Evolutionary conservation across 768 basidiomycete genomes (phyloP), one percentile per base, ranked within the genome.

Genomic region (Phlebiopsis gigantea): DNA sequence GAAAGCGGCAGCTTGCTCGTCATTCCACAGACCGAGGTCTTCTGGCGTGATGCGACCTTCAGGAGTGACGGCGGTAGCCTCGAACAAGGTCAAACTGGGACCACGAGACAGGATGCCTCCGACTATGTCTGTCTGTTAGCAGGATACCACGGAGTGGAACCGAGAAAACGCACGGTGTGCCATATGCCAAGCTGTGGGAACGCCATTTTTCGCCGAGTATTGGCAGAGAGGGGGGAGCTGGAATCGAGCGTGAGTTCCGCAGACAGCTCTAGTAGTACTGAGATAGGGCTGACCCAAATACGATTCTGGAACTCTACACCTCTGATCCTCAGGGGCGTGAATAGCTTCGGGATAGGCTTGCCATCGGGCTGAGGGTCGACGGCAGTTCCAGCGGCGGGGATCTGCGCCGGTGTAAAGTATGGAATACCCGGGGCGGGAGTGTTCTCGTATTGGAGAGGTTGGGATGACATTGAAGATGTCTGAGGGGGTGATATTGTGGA

Each of bases 1-100:
- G 25, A 28, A 34, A 26, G 44, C 54, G 25, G 54, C 42, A 26
- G 44, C 44, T 17, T 39, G 34, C 34, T 73, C 72, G 57, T 86
- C 87, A 22, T 74, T 69, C 86, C 87, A 88, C 53, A 88, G 64
- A 5, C 85, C 87, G 8, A 56, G 26, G 59, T 71, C 87, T 58
- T 85, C 74, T 1, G 87, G 84, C 0, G 82, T 79, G 68, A 87
- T 87, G n/a, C 85, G 76, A 4, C 82, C 82, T 63, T 82, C 76
- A 0, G 80, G 77, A 6, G 73, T 62, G n/a, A 88, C 79, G 8
- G 82, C 81, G 0, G 83, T 81, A 1, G 87, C 87, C 69, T 92
- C 89, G 22, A 87, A 70, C 44, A 83, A 73, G 54, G 84, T 76
- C 1, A 82, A 70, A 0, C 83, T 85, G 0, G 86, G 79, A 1